A percentile compares a stretch with the other conserved stretches of the same genome.
phyloP scores from a whole-genome alignment of 495 filamentous ascomycete species.

The Podospora pseudoanserina region DNA sequence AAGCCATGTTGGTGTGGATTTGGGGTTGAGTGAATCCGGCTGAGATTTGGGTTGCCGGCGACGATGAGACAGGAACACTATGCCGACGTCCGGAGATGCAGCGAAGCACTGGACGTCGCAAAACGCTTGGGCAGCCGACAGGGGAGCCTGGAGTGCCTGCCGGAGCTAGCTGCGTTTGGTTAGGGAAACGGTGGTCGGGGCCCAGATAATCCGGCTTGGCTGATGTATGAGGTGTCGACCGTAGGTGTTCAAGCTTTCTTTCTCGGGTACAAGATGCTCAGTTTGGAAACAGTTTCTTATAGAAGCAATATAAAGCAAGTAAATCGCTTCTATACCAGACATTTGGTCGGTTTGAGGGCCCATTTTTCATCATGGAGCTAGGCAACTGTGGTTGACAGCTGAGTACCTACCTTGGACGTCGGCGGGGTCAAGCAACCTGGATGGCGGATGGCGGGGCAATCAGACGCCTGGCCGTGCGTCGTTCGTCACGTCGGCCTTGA shows the following conservation, averaged over 20 bases:
- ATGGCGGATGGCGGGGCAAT: not conserved
- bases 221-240: not conserved
- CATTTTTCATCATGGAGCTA: not conserved
- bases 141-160: constrained; percentile 8
- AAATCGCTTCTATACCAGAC: not conserved
- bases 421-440: not conserved
- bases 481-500: constrained; percentile 6
- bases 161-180: constrained; percentile 11
- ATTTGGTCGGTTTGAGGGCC: too few species aligned
- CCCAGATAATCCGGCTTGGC: not conserved
- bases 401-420: not conserved
- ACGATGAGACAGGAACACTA: not conserved
- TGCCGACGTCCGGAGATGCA: constrained; percentile 9
- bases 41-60: not conserved
- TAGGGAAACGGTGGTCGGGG: not conserved
- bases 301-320: not conserved
- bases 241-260: not conserved
- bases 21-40: not conserved
- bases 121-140: not conserved
- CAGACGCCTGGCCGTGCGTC: not conserved
- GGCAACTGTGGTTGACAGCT: not conserved
- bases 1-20: constrained; percentile 34
- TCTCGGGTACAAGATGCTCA: not conserved
- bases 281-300: not conserved
- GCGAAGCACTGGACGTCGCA: not conserved